A percentile compares a stretch with the other conserved stretches of the same genome.
Conservation (phyloP, 208 protist genomes). For the Trypanosoma boissoni region DNA sequence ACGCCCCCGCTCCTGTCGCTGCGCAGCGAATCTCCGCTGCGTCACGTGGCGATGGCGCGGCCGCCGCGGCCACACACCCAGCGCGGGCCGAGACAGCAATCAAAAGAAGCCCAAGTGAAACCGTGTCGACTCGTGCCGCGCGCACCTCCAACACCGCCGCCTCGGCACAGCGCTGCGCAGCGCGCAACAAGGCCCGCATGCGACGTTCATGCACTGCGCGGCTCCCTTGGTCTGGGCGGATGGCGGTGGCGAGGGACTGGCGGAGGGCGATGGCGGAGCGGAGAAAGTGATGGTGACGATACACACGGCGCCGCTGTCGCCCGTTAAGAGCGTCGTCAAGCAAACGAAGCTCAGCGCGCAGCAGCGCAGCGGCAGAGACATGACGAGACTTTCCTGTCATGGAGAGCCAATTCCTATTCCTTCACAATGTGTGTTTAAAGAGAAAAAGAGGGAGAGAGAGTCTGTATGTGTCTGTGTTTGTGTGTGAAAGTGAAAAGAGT, state of each 20-base stretch:
- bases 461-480: too few species aligned
- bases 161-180: constrained; percentile 31
- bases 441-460: constrained; percentile 12
- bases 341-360: constrained; percentile 18
- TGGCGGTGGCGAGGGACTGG: background rate
- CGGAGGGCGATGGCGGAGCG: constrained; percentile 22
- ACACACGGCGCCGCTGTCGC: constrained; percentile 27
- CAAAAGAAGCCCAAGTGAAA: constrained; percentile 36
- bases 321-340: constrained; percentile 10
- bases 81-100: constrained; percentile 35
- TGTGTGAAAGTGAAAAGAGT: too few species aligned
- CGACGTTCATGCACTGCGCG: too few species aligned
- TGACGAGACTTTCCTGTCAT: background rate
- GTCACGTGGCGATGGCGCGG: too few species aligned
- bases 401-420: too few species aligned
- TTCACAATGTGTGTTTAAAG: background rate
- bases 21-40: too few species aligned
- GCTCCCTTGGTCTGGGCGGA: too few species aligned
- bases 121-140: constrained; percentile 52
- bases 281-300: constrained; percentile 58
- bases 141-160: constrained; percentile 46
- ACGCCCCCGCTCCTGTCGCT: background rate
- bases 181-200: constrained; percentile 17
- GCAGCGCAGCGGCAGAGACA: constrained; percentile 8
- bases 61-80: constrained; percentile 39